phyloP scores from a whole-genome alignment of 1,139 yeast genomes.

The Debaryomyces robertsiae region DNA sequence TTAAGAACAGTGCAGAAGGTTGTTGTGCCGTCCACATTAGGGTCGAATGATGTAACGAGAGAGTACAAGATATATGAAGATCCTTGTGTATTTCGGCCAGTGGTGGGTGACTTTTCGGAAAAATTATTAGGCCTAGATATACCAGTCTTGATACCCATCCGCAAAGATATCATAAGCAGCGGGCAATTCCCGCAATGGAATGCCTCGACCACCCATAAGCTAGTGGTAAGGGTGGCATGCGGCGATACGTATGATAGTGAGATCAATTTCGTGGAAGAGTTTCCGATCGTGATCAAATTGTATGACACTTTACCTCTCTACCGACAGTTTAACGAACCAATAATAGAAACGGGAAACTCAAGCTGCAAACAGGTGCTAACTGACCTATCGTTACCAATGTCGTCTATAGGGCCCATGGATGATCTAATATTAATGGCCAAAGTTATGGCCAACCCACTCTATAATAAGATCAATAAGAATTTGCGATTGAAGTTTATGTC shows the following conservation, averaged over 20 bases:
- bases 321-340: conserved; percentile 56
- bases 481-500: conserved; percentile 48
- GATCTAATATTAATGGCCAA: conserved; percentile 40
- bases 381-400: conserved; percentile 45
- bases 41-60: conserved; percentile 41
- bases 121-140: conserved; percentile 56
- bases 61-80: conserved; percentile 41
- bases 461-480: conserved; percentile 36
- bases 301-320: conserved; percentile 58
- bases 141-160: conserved; percentile 62
- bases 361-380: conserved; percentile 45
- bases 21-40: conserved; percentile 42
- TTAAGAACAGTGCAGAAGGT: conserved; percentile 44
- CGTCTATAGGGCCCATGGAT: conserved; percentile 57
- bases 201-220: conserved; percentile 41
- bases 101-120: conserved; percentile 37
- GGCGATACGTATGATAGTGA: conserved; percentile 40
- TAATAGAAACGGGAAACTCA: conserved; percentile 38
- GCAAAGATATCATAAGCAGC: conserved; percentile 52
- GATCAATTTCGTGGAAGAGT: conserved; percentile 32
- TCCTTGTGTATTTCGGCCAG: conserved; percentile 40
- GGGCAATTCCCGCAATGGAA: conserved; percentile 44
- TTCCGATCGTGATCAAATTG: conserved; percentile 51
- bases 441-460: conserved; percentile 39
- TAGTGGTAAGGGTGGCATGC: conserved; percentile 36